Conservation (phyloP, 2,329 filamentous ascomycete species). For the Fusarium camptoceras region DNA sequence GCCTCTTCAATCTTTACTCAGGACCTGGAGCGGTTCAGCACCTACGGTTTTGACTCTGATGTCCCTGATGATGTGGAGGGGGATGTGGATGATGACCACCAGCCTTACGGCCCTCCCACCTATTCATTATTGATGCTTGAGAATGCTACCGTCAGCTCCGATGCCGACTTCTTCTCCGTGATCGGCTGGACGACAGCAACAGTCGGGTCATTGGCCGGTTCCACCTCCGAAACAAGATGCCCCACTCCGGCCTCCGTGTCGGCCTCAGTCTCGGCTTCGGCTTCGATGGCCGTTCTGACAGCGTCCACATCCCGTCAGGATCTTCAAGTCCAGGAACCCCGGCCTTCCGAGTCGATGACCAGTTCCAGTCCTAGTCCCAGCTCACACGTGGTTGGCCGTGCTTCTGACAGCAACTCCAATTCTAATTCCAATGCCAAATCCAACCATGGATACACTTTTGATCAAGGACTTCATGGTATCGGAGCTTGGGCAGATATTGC, state of each 20-base stretch:
- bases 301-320: slow-evolving; percentile 23
- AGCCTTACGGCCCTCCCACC: slow-evolving; percentile 15
- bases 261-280: slow-evolving; percentile 11
- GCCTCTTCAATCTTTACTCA: slow-evolving; percentile 27
- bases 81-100: not conserved
- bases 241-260: slow-evolving; percentile 28
- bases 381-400: slow-evolving; percentile 18
- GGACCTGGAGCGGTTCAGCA: slow-evolving; percentile 9
- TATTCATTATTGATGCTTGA: slow-evolving; percentile 24
- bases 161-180: slow-evolving; percentile 25
- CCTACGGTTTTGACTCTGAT: not conserved
- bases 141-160: slow-evolving; percentile 10
- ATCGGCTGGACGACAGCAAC: slow-evolving; percentile 30
- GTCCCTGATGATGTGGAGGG: not conserved
- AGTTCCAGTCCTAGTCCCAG: slow-evolving; percentile 8
- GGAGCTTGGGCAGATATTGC: slow-evolving; percentile 41
- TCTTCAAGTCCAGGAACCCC: slow-evolving; percentile 26
- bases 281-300: slow-evolving; percentile 23
- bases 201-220: slow-evolving; percentile 1
- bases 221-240: slow-evolving; percentile 32
- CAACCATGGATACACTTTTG: slow-evolving; percentile 7
- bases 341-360: slow-evolving; percentile 6
- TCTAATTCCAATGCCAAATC: not conserved
- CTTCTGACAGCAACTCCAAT: slow-evolving; percentile 22
- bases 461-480: slow-evolving; percentile 32